Conservation (phyloP, 1,284 basidiomycete species). For the Pholiota adiposa region DNA sequence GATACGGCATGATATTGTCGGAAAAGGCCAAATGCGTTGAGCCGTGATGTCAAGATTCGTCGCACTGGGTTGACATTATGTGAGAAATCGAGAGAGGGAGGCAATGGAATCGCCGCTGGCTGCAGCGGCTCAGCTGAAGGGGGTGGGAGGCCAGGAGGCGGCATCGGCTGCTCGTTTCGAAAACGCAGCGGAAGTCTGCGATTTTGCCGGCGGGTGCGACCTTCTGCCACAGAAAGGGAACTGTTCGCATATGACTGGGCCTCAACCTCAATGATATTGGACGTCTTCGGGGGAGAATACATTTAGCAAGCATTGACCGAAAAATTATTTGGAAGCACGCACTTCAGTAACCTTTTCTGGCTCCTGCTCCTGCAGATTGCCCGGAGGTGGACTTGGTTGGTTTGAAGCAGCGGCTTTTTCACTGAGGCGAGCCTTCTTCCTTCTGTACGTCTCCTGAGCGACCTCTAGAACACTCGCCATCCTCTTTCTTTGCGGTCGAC, state of each 20-base stretch:
- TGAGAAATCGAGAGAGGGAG: too few relatives aligned
- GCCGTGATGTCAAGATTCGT: not conserved
- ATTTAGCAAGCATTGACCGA: too few relatives aligned
- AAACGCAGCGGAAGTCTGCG: not conserved
- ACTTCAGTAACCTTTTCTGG: not conserved
- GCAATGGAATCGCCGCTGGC: not conserved
- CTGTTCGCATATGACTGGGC: too few relatives aligned
- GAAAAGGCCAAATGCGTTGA: not conserved
- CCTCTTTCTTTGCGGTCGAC: not conserved
- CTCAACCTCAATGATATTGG: not conserved
- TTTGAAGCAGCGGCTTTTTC: not conserved
- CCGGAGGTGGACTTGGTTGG: not conserved
- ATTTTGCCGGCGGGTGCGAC: not conserved
- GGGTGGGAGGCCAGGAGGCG: not conserved
- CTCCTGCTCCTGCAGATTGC: not conserved
- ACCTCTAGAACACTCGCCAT: not conserved
- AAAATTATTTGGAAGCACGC: not conserved
- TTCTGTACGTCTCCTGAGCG: not conserved
- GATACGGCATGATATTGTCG: not conserved
- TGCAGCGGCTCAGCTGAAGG: not conserved
- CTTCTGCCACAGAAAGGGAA: not conserved
- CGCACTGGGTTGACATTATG: not conserved
- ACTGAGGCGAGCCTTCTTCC: not conserved
- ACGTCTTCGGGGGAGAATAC: too few relatives aligned
- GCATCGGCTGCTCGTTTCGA: not conserved